Conservation (phyloP, 179 eudicot species). For the Patellifolia procumbens region DNA sequence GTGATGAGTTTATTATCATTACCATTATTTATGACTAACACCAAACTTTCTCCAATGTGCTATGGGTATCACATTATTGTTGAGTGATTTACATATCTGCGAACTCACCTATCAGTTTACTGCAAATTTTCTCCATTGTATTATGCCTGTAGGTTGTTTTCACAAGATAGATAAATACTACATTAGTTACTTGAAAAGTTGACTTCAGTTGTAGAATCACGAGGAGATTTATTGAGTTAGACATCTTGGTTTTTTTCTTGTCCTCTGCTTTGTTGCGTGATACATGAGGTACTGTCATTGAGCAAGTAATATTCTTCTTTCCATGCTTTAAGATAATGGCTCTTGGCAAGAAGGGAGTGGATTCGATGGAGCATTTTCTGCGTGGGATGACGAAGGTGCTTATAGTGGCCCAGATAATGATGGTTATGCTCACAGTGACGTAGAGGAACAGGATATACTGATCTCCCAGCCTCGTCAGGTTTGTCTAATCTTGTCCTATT, state of each 20-base stretch:
- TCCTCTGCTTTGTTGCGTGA: not conserved
- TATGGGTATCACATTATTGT: not conserved
- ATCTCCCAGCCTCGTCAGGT: slow-evolving; percentile 42
- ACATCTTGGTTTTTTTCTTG: not conserved
- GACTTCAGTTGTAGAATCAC: not conserved
- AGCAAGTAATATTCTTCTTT: not conserved
- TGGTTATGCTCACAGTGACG: slow-evolving; percentile 32
- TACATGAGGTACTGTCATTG: not conserved
- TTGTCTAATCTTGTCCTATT: not conserved
- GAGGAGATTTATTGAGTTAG: not conserved
- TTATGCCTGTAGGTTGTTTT: not conserved
- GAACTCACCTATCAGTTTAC: too few relatives aligned
- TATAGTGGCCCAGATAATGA: slow-evolving; percentile 24
- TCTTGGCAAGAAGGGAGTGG: slow-evolving; percentile 16
- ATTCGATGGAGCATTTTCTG: slow-evolving; percentile 18
- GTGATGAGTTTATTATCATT: too few relatives aligned
- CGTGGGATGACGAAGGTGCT: slow-evolving; percentile 31
- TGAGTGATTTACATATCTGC: not conserved
- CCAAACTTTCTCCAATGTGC: too few relatives aligned
- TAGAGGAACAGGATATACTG: slow-evolving; percentile 22
- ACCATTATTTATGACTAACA: too few relatives aligned
- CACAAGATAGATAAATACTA: not conserved
- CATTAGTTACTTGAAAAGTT: too few relatives aligned
- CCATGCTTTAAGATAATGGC: slow-evolving; percentile 18
- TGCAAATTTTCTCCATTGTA: too few relatives aligned